These are phyloP conservation scores for Chytriomyces confervae DNA, from an alignment of 192 early-diverging fungal species.

Conservation along the genomic window DNA sequence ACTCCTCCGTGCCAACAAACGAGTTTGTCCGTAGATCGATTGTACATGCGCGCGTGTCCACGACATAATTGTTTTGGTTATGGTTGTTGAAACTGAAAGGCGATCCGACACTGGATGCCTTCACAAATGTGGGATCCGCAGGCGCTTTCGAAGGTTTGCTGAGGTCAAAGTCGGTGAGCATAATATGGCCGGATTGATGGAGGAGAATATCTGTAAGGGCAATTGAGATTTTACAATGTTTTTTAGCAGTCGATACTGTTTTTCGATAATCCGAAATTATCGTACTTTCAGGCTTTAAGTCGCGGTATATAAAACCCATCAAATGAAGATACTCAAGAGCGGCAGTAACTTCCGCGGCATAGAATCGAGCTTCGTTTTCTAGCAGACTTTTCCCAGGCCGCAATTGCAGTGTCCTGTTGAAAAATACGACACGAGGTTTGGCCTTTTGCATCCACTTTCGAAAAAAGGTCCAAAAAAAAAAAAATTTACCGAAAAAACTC, in stretches of 20 bases:
- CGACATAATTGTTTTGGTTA: conserved; percentile 13
- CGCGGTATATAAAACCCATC: conserved; percentile 95
- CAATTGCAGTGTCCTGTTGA: conserved; percentile 71
- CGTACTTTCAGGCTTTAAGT: conserved; percentile 96
- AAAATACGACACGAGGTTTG: not conserved
- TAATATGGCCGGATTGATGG: conserved; percentile 95
- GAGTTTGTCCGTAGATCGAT: conserved; percentile 80
- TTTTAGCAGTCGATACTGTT: not conserved
- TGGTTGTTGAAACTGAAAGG: conserved; percentile 5
- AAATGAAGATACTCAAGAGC: conserved; percentile 96
- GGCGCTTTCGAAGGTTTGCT: conserved; percentile 90
- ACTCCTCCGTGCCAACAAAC: conserved; percentile 99
- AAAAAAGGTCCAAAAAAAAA: not conserved
- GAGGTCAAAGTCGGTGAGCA: conserved; percentile 98
- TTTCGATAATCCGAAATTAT: conserved; percentile 21
- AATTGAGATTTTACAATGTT: not conserved
- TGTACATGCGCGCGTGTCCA: conserved; percentile 36
- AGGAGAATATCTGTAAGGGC: conserved; percentile 71
- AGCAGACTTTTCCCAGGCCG: conserved; percentile 85
- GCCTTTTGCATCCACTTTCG: not conserved
- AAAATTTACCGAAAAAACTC: conserved; percentile 76
- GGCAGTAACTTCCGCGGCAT: conserved; percentile 93
- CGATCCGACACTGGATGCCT: not conserved
- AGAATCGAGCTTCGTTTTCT: conserved; percentile 92
- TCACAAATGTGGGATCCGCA: conserved; percentile 66